A percentile compares a stretch with the other conserved stretches of the same genome.
Conservation (phyloP, 495 filamentous ascomycete species). For the Trichocladium antarcticum region DNA sequence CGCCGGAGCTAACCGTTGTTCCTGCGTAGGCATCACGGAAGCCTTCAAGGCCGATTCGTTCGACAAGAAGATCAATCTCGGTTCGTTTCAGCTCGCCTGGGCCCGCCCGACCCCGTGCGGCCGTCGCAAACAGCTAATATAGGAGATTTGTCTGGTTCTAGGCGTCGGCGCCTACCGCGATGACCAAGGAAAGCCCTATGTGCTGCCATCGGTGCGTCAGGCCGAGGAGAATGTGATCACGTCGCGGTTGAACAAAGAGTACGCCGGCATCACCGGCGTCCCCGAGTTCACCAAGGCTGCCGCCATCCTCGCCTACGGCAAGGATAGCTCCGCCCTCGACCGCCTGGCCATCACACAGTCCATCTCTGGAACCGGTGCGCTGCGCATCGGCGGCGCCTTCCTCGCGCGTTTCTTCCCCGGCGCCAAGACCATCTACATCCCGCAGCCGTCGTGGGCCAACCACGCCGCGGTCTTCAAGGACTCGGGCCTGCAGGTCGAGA, state of each 20-base stretch:
- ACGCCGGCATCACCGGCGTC: slow-evolving; percentile 92
- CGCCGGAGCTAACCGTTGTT: too few species aligned
- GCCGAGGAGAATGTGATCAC: slow-evolving; percentile 81
- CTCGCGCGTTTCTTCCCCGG: slow-evolving; percentile 78
- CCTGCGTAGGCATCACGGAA: slow-evolving; percentile 72
- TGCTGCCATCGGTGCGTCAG: slow-evolving; percentile 81
- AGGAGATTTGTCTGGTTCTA: slow-evolving; percentile 18
- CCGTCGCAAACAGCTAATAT: slow-evolving; percentile 17
- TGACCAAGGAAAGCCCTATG: slow-evolving; percentile 92
- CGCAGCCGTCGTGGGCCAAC: slow-evolving; percentile 95
- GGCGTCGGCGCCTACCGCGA: slow-evolving; percentile 80
- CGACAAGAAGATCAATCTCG: slow-evolving; percentile 92
- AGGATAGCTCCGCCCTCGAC: slow-evolving; percentile 62
- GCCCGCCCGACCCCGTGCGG: background rate
- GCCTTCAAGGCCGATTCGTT: slow-evolving; percentile 95
- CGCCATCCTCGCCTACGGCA: slow-evolving; percentile 79
- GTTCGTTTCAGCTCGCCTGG: slow-evolving; percentile 30
- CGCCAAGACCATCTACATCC: slow-evolving; percentile 90
- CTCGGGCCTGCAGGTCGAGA: slow-evolving; percentile 76
- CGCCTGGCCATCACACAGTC: slow-evolving; percentile 89
- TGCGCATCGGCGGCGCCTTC: slow-evolving; percentile 91
- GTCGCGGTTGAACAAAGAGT: slow-evolving; percentile 82
- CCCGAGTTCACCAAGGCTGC: slow-evolving; percentile 88
- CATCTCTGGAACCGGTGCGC: slow-evolving; percentile 93
- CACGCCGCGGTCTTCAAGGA: slow-evolving; percentile 94